Conservation (phyloP, 2,329 filamentous ascomycete species). For the Stachybotrys elegans region DNA sequence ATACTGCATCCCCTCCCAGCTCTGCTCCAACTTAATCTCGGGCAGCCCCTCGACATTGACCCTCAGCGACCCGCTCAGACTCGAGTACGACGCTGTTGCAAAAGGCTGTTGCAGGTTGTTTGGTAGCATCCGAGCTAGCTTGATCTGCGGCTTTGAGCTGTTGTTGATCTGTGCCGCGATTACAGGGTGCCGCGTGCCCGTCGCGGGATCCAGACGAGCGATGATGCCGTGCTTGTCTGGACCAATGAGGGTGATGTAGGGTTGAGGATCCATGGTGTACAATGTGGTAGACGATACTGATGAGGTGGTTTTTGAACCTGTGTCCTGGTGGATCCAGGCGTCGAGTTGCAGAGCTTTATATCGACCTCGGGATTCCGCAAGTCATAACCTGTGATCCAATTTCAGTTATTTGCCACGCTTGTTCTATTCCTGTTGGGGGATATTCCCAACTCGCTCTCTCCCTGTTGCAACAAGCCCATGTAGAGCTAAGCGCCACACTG, state of each 20-base stretch:
- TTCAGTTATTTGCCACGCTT: neutral
- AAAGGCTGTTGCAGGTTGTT: slow-evolving; percentile 3
- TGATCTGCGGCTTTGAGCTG: slow-evolving; percentile 1
- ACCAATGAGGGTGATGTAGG: slow-evolving; percentile 1
- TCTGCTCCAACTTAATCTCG: slow-evolving; percentile 2
- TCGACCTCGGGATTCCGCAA: neutral
- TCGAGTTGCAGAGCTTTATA: neutral
- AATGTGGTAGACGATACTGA: neutral
- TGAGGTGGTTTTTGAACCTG: neutral
- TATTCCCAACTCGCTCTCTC: neutral
- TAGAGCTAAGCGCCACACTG: neutral
- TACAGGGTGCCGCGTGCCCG: neutral
- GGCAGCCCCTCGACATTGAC: slow-evolving; percentile 1
- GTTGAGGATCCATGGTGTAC: neutral
- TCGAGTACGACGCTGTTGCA: slow-evolving; percentile 2
- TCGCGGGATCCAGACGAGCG: neutral
- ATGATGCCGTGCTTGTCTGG: slow-evolving; percentile 2
- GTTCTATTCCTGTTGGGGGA: neutral
- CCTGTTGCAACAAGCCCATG: neutral
- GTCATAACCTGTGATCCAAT: neutral
- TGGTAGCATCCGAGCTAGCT: neutral
- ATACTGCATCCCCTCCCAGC: slow-evolving; percentile 4
- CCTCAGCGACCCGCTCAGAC: slow-evolving; percentile 1
- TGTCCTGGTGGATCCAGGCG: neutral
- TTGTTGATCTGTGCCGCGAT: slow-evolving; percentile 2